Conservation (phyloP, 2,329 filamentous ascomycete species). For the Trichophyton schoenleinii region DNA sequence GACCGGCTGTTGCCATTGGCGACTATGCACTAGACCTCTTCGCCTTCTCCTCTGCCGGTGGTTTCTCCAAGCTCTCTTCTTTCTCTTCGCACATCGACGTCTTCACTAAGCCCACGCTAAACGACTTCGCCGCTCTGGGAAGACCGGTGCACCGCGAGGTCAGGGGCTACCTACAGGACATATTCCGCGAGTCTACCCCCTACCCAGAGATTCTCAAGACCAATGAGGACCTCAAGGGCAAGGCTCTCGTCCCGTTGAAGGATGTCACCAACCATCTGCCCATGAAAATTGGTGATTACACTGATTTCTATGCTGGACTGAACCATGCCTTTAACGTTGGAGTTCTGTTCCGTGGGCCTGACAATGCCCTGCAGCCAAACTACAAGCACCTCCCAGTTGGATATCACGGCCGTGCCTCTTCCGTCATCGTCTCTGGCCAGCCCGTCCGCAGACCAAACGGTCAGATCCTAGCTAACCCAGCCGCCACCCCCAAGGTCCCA, state of each 20-base stretch:
- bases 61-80: conserved; percentile 46
- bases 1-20: conserved; percentile 60
- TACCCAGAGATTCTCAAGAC: conserved; percentile 51
- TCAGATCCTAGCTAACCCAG: conserved; percentile 56
- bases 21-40: conserved; percentile 58
- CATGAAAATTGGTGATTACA: conserved; percentile 70
- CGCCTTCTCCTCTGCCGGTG: conserved; percentile 45
- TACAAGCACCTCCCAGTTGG: conserved; percentile 71
- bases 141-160: conserved; percentile 56
- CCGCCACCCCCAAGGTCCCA: conserved; percentile 49
- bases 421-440: conserved; percentile 62
- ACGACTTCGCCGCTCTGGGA: conserved; percentile 62
- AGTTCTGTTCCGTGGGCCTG: conserved; percentile 57
- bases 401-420: conserved; percentile 68
- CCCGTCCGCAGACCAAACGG: conserved; percentile 60
- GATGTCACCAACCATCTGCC: conserved; percentile 57
- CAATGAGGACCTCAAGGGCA: conserved; percentile 45
- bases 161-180: conserved; percentile 53
- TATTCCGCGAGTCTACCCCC: conserved; percentile 49
- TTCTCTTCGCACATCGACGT: conserved; percentile 47
- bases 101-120: conserved; percentile 54
- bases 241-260: conserved; percentile 47
- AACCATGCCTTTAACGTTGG: conserved; percentile 68
- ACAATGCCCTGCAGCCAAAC: conserved; percentile 65
- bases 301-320: conserved; percentile 71